Conservation (phyloP, 805 yeast genomes). For the Barnettozyma populi region DNA sequence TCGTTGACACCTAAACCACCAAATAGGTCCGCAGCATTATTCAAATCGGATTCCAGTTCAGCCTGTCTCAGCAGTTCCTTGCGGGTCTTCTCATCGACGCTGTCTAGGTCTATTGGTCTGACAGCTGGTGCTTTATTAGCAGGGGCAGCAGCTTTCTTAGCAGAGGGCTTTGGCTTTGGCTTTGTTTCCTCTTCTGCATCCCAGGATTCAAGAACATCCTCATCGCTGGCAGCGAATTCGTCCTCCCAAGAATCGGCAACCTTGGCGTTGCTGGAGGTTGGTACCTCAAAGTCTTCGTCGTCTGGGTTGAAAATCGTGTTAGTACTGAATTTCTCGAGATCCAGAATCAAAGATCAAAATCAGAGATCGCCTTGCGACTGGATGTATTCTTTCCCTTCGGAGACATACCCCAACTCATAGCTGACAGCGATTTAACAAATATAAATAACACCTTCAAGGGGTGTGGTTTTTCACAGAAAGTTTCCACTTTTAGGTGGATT, state of each 20-base stretch:
- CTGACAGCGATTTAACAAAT: neutral
- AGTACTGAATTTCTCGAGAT: neutral
- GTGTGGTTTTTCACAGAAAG: neutral
- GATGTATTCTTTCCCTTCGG: neutral
- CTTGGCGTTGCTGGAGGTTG: conserved; percentile 44
- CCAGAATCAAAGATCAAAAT: neutral
- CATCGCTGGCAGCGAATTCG: conserved; percentile 63
- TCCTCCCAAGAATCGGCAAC: conserved; percentile 78
- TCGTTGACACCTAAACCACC: conserved; percentile 60
- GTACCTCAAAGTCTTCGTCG: conserved; percentile 85
- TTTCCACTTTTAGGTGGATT: neutral
- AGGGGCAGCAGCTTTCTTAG: conserved; percentile 20
- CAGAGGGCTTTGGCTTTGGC: conserved; percentile 26
- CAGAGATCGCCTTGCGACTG: neutral
- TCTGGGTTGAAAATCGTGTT: conserved; percentile 33
- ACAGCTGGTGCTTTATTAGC: conserved; percentile 26
- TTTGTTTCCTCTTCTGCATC: conserved; percentile 72
- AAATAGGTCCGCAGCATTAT: conserved; percentile 88
- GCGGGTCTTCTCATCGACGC: conserved; percentile 68
- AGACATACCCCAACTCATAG: conserved; percentile 3
- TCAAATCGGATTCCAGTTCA: conserved; percentile 79
- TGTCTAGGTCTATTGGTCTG: conserved; percentile 48
- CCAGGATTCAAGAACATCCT: conserved; percentile 83
- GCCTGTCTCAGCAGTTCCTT: conserved; percentile 71
- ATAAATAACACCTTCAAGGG: neutral